These are phyloP conservation scores for Neonothopanus nambi DNA, from an alignment of 1,284 basidiomycete genomes.

Conservation along the genomic window DNA sequence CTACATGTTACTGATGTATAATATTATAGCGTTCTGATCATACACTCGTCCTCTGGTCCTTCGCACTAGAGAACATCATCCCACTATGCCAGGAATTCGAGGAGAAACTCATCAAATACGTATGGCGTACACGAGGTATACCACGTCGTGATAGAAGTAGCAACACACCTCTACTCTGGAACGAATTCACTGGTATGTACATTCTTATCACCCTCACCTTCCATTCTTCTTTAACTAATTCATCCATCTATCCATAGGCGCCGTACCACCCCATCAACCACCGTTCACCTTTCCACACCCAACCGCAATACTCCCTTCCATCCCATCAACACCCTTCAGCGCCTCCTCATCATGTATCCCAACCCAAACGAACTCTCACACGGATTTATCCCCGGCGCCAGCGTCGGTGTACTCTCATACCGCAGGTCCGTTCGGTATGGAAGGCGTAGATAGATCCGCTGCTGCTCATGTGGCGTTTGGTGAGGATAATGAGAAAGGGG, in stretches of 20 bases:
- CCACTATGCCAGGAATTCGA: constrained; percentile 68
- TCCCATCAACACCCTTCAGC: not conserved
- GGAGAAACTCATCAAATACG: constrained; percentile 77
- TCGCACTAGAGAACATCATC: constrained; percentile 68
- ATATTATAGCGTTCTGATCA: constrained; percentile 26
- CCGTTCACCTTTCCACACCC: too few relatives aligned
- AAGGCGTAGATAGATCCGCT: constrained; percentile 14
- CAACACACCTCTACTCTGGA: not conserved
- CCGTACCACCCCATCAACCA: too few relatives aligned
- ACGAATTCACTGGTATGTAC: too few relatives aligned
- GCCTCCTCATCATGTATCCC: not conserved
- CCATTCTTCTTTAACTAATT: too few relatives aligned
- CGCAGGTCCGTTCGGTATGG: constrained; percentile 15
- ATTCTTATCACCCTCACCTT: too few relatives aligned
- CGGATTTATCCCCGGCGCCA: not conserved
- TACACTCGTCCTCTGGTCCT: constrained; percentile 67
- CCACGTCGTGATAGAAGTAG: constrained; percentile 34
- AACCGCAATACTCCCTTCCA: too few relatives aligned
- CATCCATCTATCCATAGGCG: too few relatives aligned
- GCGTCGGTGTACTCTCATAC: not conserved
- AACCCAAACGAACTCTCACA: not conserved
- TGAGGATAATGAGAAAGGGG: not conserved
- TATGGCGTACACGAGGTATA: constrained; percentile 65
- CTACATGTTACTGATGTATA: not conserved
- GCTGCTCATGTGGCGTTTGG: constrained; percentile 6